Evolutionary conservation across 192 early-diverging fungal species (phyloP).

Genomic region (Coemansia reversa): DNA sequence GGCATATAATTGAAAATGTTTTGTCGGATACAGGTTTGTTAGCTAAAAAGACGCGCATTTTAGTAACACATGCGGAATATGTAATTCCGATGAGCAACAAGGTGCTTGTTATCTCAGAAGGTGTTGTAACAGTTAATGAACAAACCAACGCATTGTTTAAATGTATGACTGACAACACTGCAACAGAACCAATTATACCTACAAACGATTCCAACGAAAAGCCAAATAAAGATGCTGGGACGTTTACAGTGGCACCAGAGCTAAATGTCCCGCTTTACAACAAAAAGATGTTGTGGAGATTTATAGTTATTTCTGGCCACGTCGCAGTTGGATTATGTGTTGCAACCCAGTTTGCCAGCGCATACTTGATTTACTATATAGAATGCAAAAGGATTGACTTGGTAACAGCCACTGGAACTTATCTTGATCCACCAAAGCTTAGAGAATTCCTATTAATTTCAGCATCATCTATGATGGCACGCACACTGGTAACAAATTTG

Average conservation of each 20-base stretch:
- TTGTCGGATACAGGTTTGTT: constrained; percentile 26
- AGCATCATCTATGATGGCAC: constrained; percentile 3
- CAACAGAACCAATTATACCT: neutral
- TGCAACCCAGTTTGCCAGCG: constrained; percentile 5
- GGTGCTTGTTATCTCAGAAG: constrained; percentile 16
- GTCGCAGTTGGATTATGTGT: neutral
- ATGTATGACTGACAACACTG: neutral
- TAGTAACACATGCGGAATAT: constrained; percentile 46
- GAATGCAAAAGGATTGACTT: constrained; percentile 13
- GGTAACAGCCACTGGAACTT: neutral
- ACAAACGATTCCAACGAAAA: neutral
- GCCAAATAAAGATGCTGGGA: neutral
- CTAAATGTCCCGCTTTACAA: neutral
- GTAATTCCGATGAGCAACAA: constrained; percentile 33
- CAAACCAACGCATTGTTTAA: neutral
- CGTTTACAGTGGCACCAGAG: constrained; percentile 13
- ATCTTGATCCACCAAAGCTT: neutral
- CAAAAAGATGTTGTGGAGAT: neutral
- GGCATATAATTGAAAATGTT: constrained; percentile 30
- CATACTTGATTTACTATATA: constrained; percentile 14
- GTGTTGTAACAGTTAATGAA: neutral
- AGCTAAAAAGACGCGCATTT: constrained; percentile 22
- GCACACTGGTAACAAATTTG: neutral
- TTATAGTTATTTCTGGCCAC: constrained; percentile 13
- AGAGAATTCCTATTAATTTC: constrained; percentile 3